Evolutionary conservation across 805 yeast genomes (phyloP).

Genomic region (Maudiozyma bulderi): DNA sequence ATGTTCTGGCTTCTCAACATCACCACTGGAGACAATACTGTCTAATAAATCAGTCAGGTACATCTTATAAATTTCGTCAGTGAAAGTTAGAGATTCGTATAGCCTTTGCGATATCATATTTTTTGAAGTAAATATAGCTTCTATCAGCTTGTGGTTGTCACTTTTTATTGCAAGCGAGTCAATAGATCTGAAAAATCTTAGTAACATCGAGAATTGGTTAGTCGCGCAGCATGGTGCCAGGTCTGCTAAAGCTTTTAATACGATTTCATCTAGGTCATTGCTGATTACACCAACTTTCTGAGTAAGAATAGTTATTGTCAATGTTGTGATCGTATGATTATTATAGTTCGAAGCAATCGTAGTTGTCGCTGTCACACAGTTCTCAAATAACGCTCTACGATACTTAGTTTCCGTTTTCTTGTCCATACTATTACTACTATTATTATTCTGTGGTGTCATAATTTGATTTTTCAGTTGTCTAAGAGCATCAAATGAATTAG

Average conservation of each 20-base stretch:
- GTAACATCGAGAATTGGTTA: slow-evolving; percentile 56
- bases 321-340: slow-evolving; percentile 62
- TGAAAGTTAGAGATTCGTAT: slow-evolving; percentile 13
- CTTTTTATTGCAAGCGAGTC: slow-evolving; percentile 36
- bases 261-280: slow-evolving; percentile 42
- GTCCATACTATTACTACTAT: background rate
- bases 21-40: slow-evolving; percentile 67
- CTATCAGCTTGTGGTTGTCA: slow-evolving; percentile 29
- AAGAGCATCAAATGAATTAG: background rate
- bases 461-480: background rate
- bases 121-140: slow-evolving; percentile 43
- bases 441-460: background rate
- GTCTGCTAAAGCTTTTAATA: slow-evolving; percentile 52
- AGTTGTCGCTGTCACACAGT: slow-evolving; percentile 59
- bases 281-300: slow-evolving; percentile 55
- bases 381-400: slow-evolving; percentile 36
- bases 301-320: slow-evolving; percentile 71
- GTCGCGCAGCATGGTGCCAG: slow-evolving; percentile 54
- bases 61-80: slow-evolving; percentile 38
- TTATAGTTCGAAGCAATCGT: slow-evolving; percentile 56
- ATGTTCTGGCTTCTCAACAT: slow-evolving; percentile 61
- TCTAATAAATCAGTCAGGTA: slow-evolving; percentile 60
- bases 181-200: slow-evolving; percentile 47
- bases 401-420: background rate
- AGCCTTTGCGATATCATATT: slow-evolving; percentile 32